Evolutionary conservation across 2,329 filamentous ascomycete genomes (phyloP).

Genomic region (Emergomyces orientalis): DNA sequence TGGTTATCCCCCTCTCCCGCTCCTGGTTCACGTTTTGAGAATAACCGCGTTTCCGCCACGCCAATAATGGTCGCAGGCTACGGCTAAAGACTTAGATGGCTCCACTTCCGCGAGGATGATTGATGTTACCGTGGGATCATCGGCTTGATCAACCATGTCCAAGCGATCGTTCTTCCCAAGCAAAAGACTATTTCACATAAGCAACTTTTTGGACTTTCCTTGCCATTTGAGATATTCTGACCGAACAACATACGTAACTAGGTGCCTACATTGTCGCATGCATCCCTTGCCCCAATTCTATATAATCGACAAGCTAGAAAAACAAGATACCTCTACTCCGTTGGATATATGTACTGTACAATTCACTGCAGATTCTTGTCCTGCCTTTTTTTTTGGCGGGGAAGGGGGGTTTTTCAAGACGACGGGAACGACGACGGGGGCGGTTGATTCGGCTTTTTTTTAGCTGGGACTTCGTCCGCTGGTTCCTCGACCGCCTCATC

Average conservation of each 20-base stretch:
- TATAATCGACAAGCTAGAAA: neutral
- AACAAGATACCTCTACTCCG: neutral
- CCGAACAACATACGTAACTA: neutral
- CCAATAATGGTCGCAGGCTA: too few relatives aligned
- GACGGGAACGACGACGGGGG: neutral
- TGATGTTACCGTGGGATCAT: neutral
- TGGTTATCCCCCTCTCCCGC: too few relatives aligned
- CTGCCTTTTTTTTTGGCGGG: neutral
- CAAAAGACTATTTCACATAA: too few relatives aligned
- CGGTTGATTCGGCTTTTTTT: neutral
- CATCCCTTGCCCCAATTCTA: neutral
- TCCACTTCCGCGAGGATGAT: neutral
- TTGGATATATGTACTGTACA: neutral
- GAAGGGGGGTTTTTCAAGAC: neutral
- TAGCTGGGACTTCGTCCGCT: neutral
- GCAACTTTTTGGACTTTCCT: neutral
- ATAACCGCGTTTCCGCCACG: too few relatives aligned
- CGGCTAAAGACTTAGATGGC: neutral
- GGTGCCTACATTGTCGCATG: neutral
- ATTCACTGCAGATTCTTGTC: neutral
- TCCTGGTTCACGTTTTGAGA: too few relatives aligned
- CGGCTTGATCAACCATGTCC: neutral
- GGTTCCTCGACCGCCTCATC: constrained; percentile 14
- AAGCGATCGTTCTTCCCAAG: too few relatives aligned
- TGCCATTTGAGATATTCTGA: neutral